Conservation (phyloP, 2,329 filamentous ascomycete species). For the Aspergillus fructus region DNA sequence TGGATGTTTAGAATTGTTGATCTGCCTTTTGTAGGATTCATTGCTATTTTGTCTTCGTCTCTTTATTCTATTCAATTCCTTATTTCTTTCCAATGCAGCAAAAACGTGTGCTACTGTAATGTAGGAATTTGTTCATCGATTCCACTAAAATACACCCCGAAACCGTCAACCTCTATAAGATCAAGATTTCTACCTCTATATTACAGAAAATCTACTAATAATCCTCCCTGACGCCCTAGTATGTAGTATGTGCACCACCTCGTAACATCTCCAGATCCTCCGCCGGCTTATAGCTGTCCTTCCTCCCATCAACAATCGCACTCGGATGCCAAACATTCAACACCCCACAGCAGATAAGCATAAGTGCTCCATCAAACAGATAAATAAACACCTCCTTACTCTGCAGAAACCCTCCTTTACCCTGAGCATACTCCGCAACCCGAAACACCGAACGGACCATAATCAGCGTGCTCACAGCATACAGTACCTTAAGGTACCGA, state of each 20-base stretch:
- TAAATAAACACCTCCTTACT: slow-evolving; percentile 12
- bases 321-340: slow-evolving; percentile 4
- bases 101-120: no score
- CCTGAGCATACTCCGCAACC: slow-evolving; percentile 20
- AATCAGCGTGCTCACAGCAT: slow-evolving; percentile 18
- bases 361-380: slow-evolving; percentile 7
- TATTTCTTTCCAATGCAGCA: no score
- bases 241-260: neutral
- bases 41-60: no score
- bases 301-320: neutral
- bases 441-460: slow-evolving; percentile 21
- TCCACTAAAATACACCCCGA: no score
- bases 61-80: no score
- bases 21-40: no score
- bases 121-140: no score
- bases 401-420: slow-evolving; percentile 2
- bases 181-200: rapidly evolving
- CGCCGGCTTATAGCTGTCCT: neutral
- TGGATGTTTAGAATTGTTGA: no score
- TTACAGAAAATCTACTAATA: no score
- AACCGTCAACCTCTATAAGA: no score
- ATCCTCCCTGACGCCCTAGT: rapidly evolving
- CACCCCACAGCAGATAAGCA: neutral
- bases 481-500: slow-evolving; percentile 14
- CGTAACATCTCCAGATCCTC: slow-evolving; percentile 4